Evolutionary conservation across 2,329 filamentous ascomycete species (phyloP).

Genomic region (Colletotrichum acutatum): DNA sequence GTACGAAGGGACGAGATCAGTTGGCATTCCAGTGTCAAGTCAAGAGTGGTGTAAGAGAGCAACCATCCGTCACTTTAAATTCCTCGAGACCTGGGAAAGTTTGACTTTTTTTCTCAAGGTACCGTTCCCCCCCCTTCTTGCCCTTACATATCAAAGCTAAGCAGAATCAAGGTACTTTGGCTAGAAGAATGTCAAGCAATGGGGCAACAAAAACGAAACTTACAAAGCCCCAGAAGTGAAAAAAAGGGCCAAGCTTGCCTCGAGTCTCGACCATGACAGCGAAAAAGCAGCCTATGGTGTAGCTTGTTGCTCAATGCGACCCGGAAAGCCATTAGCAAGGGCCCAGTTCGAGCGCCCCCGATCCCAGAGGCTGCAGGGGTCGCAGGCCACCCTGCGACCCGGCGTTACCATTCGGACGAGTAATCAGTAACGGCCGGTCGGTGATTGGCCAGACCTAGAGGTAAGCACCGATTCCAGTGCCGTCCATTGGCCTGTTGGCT

Average conservation of each 20-base stretch:
- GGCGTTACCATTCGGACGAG: constrained; percentile 16
- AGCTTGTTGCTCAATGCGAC: background rate
- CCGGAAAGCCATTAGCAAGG: background rate
- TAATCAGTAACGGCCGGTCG: constrained; percentile 14
- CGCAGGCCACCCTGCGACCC: background rate
- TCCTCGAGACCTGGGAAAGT: background rate
- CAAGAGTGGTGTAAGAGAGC: background rate
- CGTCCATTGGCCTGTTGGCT: constrained; percentile 15
- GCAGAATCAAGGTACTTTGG: background rate
- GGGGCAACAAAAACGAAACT: background rate
- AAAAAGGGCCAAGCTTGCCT: background rate
- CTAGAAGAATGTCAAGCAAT: background rate
- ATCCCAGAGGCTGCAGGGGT: constrained; percentile 3
- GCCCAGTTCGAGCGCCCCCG: background rate
- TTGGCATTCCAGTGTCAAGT: constrained; percentile 5
- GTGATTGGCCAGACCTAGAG: background rate
- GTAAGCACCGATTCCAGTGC: background rate
- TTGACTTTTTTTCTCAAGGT: background rate
- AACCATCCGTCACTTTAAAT: background rate
- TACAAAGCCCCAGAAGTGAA: constrained; percentile 11
- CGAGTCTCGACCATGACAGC: background rate
- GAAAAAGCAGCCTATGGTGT: background rate
- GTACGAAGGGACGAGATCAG: background rate
- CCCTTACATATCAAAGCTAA: background rate
- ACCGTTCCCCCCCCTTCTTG: background rate